Evolutionary conservation across 306 rosid species (phyloP), one percentile per base, ranked within the genome.

Genomic region (Quillaja saponaria): DNA sequence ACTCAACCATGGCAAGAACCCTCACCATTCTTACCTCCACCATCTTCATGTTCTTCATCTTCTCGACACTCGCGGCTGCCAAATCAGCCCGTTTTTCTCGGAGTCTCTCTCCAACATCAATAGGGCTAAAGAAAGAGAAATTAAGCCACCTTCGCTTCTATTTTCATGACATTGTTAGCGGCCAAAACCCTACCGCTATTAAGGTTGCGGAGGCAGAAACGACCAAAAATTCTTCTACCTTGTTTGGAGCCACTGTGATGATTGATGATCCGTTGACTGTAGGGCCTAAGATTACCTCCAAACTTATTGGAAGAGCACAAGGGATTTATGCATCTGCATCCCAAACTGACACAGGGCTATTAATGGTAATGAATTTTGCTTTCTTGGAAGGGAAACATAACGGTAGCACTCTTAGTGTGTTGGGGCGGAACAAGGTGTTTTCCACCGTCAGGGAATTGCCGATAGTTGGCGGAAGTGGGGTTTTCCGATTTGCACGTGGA

Each of bases 261-360:
- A 77, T 84, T 40, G 95, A 89, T 48, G 84, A 89, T 37, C 80
- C 84, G 6, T 48, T 89, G 18, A 89, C 90, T 2, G 70, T 13
- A 9, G 47, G 17, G 8, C 85, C 95, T 5, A 74, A 84, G 3
- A 17, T 10, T 8, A 31, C 14, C 10, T 84, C 95, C 13, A 70
- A 55, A 19, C 14, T 55, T 0, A 78, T 86, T 0, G 95, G 91
- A 15, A 68, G 78, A 66, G 91, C 91, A 0, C 88, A 86, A 62
- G 96, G 97, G 0, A 25, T 90, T 0, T 86, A 84, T 34, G 87
- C 81, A 0, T 70, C 77, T 1, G 90, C 95, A 3, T 86, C 91
- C 6, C 80, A 64, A 19, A 66, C 49, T 13, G 95, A 86, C 52
- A 0, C 77, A 2, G 79, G 80, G 9, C 7, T 80, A 0, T 67